Evolutionary conservation across 2,329 filamentous ascomycete genomes (phyloP), one percentile per base, ranked within the genome.

Genomic region (Allantophomopsis cytisporea): DNA sequence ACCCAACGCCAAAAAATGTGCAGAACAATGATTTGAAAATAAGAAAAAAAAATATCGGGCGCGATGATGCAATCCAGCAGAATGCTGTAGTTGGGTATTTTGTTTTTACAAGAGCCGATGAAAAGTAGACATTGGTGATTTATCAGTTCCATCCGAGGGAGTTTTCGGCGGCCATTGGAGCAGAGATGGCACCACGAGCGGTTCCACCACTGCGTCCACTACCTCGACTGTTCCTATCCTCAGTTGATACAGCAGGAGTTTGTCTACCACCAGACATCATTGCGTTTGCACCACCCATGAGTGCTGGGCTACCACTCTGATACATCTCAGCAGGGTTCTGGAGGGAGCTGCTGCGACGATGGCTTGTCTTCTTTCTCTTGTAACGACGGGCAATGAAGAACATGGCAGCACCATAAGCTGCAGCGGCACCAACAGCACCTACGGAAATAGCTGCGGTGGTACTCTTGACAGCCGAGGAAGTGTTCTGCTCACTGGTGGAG

Each of bases 151-250:
- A 85, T 48, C 80, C 80, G 50, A 85, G 65, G 39, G 78, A 83
- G 62, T 85, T 85, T 61, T 83, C 80, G 11, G 79, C 75, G 76
- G 82, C 82, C 50, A 84, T 76, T 5, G 80, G 80, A 41, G 76
- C 78, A 41, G 76, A 81, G 53, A 85, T 84, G 53, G 77, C 71
- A 40, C 77, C 79, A 45, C 79, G 65, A 40, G 74, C 69, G 47
- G 55, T 58, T 42, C 55, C 57, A 18, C 48, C 44, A 40, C 48
- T 56, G 39, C 53, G 50, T 39, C 71, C 71, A 48, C 68, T 71
- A 43, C 76, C 73, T 47, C 73, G 71, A 55, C 76, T 81, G 44
- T 66, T 64, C 41, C 67, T 61, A 51, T 56, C 58, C 43, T 52
- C 57, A 10, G 43, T 20, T 39, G 39, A 39, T 56, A 59, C 31